Evolutionary conservation across 495 filamentous ascomycete genomes (phyloP).

Genomic region (Penicillium simplicissimum): DNA sequence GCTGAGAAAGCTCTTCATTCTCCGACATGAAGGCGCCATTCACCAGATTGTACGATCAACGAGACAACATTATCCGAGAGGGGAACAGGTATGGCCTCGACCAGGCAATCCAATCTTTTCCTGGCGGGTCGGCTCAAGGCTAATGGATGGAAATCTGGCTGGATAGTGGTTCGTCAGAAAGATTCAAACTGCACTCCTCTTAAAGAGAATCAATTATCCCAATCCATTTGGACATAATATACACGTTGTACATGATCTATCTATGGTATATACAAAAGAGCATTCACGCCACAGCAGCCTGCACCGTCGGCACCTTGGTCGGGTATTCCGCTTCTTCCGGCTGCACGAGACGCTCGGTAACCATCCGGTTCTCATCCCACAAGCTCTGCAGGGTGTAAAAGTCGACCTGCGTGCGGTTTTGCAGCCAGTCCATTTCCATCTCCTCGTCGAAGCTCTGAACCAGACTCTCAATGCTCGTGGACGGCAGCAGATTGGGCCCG

Average conservation of each 20-base stretch:
- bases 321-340: slow-evolving; percentile 5
- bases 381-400: neutral
- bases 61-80: too few relatives aligned
- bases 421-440: slow-evolving; percentile 23
- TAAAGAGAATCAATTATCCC: neutral
- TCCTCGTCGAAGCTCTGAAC: slow-evolving; percentile 28
- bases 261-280: slow-evolving; percentile 1
- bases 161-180: too few relatives aligned
- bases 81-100: too few relatives aligned
- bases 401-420: neutral
- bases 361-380: slow-evolving; percentile 5
- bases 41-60: too few relatives aligned
- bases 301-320: neutral
- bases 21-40: too few relatives aligned
- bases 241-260: slow-evolving; percentile 3
- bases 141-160: too few relatives aligned
- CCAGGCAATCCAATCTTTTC: too few relatives aligned
- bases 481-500: slow-evolving; percentile 7
- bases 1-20: too few relatives aligned
- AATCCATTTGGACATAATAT: neutral
- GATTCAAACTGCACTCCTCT: too few relatives aligned
- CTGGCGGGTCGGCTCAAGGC: too few relatives aligned
- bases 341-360: neutral
- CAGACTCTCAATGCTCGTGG: slow-evolving; percentile 2
- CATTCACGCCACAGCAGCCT: neutral